phyloP scores from a whole-genome alignment of 208 protist genomes.

The Acanthamoeba healyi region DNA sequence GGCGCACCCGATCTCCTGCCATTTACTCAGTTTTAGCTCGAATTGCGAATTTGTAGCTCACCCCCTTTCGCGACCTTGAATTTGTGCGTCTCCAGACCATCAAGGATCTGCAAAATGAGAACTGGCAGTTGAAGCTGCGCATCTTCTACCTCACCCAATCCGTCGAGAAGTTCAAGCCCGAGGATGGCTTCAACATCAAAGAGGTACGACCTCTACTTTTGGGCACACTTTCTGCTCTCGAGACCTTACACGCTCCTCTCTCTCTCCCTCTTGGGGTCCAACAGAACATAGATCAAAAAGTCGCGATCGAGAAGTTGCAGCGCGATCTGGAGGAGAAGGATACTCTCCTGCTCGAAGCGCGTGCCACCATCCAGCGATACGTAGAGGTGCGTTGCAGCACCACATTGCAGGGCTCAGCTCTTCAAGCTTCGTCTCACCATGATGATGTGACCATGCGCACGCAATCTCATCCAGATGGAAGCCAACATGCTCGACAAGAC shows the following conservation, averaged over 20 bases:
- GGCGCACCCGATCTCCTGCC: neutral
- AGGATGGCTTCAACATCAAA: conserved; percentile 35
- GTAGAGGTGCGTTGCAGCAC: neutral
- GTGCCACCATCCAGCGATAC: conserved; percentile 34
- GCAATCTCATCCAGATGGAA: too few relatives aligned
- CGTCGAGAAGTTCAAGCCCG: conserved; percentile 58
- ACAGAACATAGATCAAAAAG: conserved; percentile 50
- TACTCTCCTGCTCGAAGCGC: neutral
- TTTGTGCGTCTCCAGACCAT: neutral
- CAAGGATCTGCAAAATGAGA: conserved; percentile 48
- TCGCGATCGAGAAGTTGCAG: conserved; percentile 21
- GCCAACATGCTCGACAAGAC: conserved; percentile 1
- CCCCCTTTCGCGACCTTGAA: too few relatives aligned
- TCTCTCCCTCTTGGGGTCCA: neutral
- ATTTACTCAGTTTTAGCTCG: neutral
- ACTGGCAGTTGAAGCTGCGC: conserved; percentile 45
- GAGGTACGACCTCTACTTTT: neutral
- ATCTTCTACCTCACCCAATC: conserved; percentile 65
- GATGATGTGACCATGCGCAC: too few relatives aligned
- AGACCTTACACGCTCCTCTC: too few relatives aligned
- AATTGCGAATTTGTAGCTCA: too few relatives aligned
- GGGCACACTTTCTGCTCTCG: neutral
- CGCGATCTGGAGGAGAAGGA: conserved; percentile 45
- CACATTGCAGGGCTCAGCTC: too few relatives aligned
- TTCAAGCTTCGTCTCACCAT: too few relatives aligned